These are phyloP conservation scores for Gymnopilus junonius DNA, from an alignment of 768 basidiomycete genomes.

Conservation along the genomic window DNA sequence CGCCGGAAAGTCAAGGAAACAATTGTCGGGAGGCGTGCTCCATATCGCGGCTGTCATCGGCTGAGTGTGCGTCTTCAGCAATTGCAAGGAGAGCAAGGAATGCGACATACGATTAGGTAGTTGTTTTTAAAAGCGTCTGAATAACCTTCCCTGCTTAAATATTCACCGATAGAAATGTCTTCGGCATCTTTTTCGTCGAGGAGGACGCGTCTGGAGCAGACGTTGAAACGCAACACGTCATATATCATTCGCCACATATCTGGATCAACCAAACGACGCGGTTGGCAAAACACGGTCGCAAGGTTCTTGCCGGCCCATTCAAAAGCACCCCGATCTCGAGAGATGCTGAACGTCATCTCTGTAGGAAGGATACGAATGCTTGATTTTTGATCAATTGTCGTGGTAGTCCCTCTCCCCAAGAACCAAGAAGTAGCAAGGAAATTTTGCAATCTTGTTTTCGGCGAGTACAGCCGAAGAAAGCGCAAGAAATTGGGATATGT, in stretches of 20 bases:
- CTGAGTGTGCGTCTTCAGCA: slow-evolving; percentile 36
- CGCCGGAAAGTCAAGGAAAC: slow-evolving; percentile 72
- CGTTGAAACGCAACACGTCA: slow-evolving; percentile 75
- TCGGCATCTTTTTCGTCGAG: slow-evolving; percentile 32
- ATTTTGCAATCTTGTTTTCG: background rate
- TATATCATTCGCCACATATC: slow-evolving; percentile 76
- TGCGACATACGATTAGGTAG: slow-evolving; percentile 67
- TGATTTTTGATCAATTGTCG: slow-evolving; percentile 22
- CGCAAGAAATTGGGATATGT: slow-evolving; percentile 82
- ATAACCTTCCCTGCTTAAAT: slow-evolving; percentile 65
- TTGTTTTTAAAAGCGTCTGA: slow-evolving; percentile 71
- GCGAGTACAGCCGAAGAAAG: slow-evolving; percentile 54
- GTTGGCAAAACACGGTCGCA: slow-evolving; percentile 69
- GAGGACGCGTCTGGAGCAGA: slow-evolving; percentile 59
- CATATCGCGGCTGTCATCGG: slow-evolving; percentile 84
- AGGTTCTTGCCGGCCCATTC: slow-evolving; percentile 80
- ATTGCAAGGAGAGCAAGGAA: background rate
- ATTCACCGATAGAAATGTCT: slow-evolving; percentile 62
- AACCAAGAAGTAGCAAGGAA: slow-evolving; percentile 12
- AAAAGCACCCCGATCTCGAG: slow-evolving; percentile 67
- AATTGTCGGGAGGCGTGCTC: slow-evolving; percentile 76
- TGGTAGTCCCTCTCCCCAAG: background rate
- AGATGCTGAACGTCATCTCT: slow-evolving; percentile 81
- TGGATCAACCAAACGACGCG: slow-evolving; percentile 60
- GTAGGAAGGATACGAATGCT: slow-evolving; percentile 57